These are phyloP conservation scores for Quercus lobata DNA, from an alignment of 331 rosid species.

Conservation along the genomic window DNA sequence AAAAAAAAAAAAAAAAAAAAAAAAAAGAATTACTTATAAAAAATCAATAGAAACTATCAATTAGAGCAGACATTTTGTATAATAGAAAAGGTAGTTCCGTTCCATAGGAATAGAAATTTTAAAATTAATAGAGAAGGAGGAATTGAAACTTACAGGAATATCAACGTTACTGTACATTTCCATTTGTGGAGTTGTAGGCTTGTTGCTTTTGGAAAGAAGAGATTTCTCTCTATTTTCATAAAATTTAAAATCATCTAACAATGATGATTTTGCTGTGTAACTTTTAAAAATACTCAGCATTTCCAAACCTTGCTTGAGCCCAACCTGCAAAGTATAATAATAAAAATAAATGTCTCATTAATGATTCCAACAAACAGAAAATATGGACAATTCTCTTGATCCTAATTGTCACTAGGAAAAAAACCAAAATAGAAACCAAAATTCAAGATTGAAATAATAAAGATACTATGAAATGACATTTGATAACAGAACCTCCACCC, in stretches of 20 bases:
- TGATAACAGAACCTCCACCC: too few relatives aligned
- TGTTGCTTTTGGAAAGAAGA: constrained; percentile 20
- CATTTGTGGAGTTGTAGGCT: constrained; percentile 33
- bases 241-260: constrained; percentile 74
- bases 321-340: constrained; percentile 50
- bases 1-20: too few relatives aligned
- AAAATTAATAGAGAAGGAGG: not conserved
- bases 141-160: constrained; percentile 23
- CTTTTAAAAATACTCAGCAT: constrained; percentile 72
- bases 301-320: constrained; percentile 64
- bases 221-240: constrained; percentile 59
- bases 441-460: too few relatives aligned
- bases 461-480: too few relatives aligned
- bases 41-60: not conserved
- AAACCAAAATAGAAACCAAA: too few relatives aligned
- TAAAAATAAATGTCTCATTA: not conserved
- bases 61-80: not conserved
- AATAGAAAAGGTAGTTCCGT: not conserved
- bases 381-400: not conserved
- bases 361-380: not conserved
- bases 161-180: constrained; percentile 19
- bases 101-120: not conserved
- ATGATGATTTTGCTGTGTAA: constrained; percentile 41
- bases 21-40: not conserved
- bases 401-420: not conserved